Conservation (phyloP, 2,329 filamentous ascomycete species). For the Curvularia hawaiiensis region DNA sequence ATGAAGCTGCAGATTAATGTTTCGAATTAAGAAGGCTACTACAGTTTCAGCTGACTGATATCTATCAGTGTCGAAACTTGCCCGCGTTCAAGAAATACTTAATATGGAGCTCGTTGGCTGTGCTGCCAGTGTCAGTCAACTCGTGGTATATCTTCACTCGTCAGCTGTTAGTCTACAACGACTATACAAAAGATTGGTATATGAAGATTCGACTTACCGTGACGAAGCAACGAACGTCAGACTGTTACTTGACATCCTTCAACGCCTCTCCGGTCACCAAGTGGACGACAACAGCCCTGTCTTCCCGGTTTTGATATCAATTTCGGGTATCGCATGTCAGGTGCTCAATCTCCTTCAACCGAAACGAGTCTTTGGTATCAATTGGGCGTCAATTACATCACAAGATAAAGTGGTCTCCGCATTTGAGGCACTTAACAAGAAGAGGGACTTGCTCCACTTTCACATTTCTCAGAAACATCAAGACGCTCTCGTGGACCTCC, state of each 20-base stretch:
- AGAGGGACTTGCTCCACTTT: background rate
- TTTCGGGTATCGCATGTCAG: slow-evolving; percentile 1
- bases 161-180: background rate
- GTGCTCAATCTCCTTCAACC: slow-evolving; percentile 2
- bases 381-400: background rate
- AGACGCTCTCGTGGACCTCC: background rate
- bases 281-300: background rate
- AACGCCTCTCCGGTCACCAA: background rate
- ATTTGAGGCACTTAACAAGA: slow-evolving; percentile 1
- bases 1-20: background rate
- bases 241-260: background rate
- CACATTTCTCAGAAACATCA: slow-evolving; percentile 1
- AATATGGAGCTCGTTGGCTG: slow-evolving; percentile 2
- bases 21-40: background rate
- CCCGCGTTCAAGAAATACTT: background rate
- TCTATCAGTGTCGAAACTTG: background rate
- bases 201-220: background rate
- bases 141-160: slow-evolving; percentile 4
- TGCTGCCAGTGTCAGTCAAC: slow-evolving; percentile 5
- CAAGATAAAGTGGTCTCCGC: background rate
- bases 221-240: slow-evolving; percentile 1
- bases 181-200: background rate
- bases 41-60: background rate
- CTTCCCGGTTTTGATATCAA: slow-evolving; percentile 5
- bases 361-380: slow-evolving; percentile 2